Evolutionary conservation across 139 green algal genomes (phyloP), one percentile per base, ranked within the genome.

Genomic region (Chlamydomonas incerta): DNA sequence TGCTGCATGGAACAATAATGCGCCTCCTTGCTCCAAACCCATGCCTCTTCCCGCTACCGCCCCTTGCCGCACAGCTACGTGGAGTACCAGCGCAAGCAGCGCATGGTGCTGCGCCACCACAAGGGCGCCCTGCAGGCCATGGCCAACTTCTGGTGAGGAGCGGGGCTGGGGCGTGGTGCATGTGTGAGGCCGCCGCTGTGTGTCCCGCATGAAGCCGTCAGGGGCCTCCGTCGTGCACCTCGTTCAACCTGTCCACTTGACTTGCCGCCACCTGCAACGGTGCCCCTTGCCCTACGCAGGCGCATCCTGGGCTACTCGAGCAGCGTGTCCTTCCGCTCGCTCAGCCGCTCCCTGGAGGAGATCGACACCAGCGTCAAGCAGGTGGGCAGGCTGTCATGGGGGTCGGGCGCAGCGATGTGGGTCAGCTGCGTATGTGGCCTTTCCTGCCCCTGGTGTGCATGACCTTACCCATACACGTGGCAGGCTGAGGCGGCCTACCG

Each of bases 21-120:
- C n/a, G n/a, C n/a, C n/a, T n/a, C n/a, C n/a, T n/a, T n/a, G n/a
- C n/a, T n/a, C n/a, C n/a, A n/a, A n/a, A n/a, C n/a, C n/a, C n/a
- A n/a, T n/a, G n/a, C n/a, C n/a, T n/a, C 8, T 50, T 37, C 46
- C 28, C 26, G 5, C 41, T 41, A 20, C 41, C 24, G 13, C 5
- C 62, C 31, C n/a, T 13, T 46, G 3, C n/a, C n/a, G n/a, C 21
- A 3, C 77, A 84, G 77, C 10, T 84, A 66, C 29, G 77, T 84
- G 37, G 77, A 84, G 77, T 84, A 84, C 65, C 77, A 84, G 77
- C 77, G 77, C 63, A 74, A 74, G 65, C 77, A 84, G 65, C 77
- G 65, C 41, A 84, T 75, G 63, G 62, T 84, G 46, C 62, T 84
- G 77, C 77, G 77, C 29, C 77, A 72, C 33, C 77, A 84, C 65